Conservation (phyloP, 768 basidiomycete species). For the Ramaria sp. region DNA sequence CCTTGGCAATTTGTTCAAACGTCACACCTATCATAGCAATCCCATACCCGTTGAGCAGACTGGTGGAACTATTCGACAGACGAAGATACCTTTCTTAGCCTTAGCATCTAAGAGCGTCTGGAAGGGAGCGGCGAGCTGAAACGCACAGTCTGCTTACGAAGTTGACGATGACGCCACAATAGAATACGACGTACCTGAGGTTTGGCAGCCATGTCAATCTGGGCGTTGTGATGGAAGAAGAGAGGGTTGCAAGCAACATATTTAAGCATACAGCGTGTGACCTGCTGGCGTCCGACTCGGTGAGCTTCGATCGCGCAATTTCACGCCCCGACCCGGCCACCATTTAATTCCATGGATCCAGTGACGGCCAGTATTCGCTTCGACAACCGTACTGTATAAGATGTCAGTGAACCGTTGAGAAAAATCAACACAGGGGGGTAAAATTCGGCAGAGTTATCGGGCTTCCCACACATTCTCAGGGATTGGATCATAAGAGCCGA, state of each 20-base stretch:
- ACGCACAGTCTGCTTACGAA: not conserved
- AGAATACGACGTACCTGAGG: not conserved
- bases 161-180: not conserved
- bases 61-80: not conserved
- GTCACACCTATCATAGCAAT: constrained; percentile 36
- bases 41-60: not conserved
- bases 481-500: no score
- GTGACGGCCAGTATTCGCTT: no score
- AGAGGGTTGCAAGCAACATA: not conserved
- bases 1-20: constrained; percentile 58
- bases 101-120: constrained; percentile 49
- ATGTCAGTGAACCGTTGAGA: no score
- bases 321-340: not conserved
- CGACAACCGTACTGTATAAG: no score
- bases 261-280: not conserved
- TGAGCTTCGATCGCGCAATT: not conserved
- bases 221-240: not conserved
- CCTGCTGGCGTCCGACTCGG: not conserved
- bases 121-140: not conserved
- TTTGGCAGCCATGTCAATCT: not conserved
- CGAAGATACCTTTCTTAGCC: constrained; percentile 44
- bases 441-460: no score
- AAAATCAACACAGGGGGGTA: no score
- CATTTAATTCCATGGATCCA: not conserved
- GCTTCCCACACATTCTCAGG: no score